Evolutionary conservation across 768 basidiomycete genomes (phyloP), one percentile per base, ranked within the genome.

Genomic region (Suillus decipiens): DNA sequence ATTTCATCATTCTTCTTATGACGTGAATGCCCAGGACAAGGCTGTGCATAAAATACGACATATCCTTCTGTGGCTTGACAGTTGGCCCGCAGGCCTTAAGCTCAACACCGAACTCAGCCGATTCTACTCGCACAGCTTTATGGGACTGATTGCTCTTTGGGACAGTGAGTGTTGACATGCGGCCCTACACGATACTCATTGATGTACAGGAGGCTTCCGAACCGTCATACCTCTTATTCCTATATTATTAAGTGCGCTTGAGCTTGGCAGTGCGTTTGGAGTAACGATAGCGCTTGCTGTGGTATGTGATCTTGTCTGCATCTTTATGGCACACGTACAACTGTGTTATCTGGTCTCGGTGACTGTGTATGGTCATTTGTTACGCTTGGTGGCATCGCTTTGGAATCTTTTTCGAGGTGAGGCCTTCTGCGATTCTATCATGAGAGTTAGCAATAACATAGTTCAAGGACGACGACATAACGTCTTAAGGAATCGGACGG

Each of bases 51-150:
- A 78, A 55, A 72, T 90, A 10, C 82, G 84, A 48, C 76, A 78
- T 17, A 79, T 82, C 0, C 79, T 98, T 2, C 68, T 80, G 1
- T 98, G 95, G 96, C 81, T 99, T 14, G 91, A 97, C 72, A 86
- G 90, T 64, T 99, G 96, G 96, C 96, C 96, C 0, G 95, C 89
- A 1, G 96, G 97, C 1, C 78, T 99, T 45, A 99, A 99, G 75
- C 87, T 99, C 59, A 99, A 99, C 70, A 93, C 93, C 0, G 93
- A 98, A 68, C 82, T 99, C n/a, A 93, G 93, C 68, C 79, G 81
- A 31, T 90, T 97, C 72, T 90, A 93, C 69, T 86, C 89, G n/a
- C 82, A 87, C 63, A 81, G 84, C 0, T 88, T 97, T 57, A 79
- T 89, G 3, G 82, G 82, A 31, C 65, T 92, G 15, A 83, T 93